Evolutionary conservation across 192 early-diverging fungal genomes (phyloP), one percentile per base, ranked within the genome.

Genomic region (Coemansia sp.): DNA sequence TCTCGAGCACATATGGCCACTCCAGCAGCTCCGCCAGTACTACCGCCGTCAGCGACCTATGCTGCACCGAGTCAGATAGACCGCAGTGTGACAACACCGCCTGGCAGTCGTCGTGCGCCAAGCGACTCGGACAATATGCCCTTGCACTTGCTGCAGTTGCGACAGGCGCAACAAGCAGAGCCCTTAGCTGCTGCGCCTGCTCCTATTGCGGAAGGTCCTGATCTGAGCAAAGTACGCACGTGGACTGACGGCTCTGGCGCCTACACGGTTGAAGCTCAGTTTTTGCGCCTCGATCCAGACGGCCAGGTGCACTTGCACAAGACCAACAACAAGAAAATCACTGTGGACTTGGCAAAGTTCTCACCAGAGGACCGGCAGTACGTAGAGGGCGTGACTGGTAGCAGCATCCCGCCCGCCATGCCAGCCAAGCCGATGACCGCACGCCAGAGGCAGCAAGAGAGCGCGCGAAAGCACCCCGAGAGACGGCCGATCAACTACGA

Each of bases 231-330:
- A 46, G 85, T 93, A 27, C 89, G 97, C 49, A 92, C 87, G 58
- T 99, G 97, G 97, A 96, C 92, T 0, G 97, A 99, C 75, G 87
- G 91, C 29, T 89, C 93, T 5, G 97, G 95, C 63, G 81, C 93
- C 1, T 98, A 97, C 85, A 94, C 87, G 52, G 95, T 97, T 2
- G 94, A 98, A 38, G 97, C 97, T 9, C 89, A 94, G 76, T 97
- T 92, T 39, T 40, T 98, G 18, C 78, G 85, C 31, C 53, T 86
- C 34, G 88, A 92, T 62, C 62, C 82, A 22, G 92, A 97, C n/a
- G 92, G 92, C 62, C 93, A 95, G 66, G 90, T 96, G 39, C 92
- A 97, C 24, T 76, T 99, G 55, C 96, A 97, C 80, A 99, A 99
- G 74, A 80, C 89, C 5, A 99, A 99, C 76, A 95, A 95, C 66